A percentile compares a stretch with the other conserved stretches of the same genome.
phyloP scores from a whole-genome alignment of 116 monocot genomes.

The Posidonia oceanica region DNA sequence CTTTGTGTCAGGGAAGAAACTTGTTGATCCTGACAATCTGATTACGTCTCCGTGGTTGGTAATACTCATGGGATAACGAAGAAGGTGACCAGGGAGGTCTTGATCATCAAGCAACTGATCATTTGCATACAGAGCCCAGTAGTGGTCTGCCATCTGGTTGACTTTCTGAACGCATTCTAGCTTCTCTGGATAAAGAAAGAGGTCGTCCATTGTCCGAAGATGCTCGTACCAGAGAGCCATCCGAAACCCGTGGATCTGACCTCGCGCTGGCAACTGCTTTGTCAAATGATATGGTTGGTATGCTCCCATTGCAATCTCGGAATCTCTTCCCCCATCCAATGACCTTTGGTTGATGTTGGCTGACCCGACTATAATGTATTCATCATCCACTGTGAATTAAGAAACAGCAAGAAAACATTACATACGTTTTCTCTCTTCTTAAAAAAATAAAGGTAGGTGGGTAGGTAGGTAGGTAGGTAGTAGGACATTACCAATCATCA shows the following conservation, averaged over 20 bases:
- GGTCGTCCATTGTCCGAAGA: constrained; percentile 20
- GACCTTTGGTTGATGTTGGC: too few species aligned
- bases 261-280: constrained; percentile 9
- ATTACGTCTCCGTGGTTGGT: neutral
- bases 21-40: neutral
- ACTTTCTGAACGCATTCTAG: constrained; percentile 21
- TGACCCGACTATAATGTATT: constrained; percentile 45
- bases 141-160: constrained; percentile 24
- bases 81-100: constrained; percentile 12
- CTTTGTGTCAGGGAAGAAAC: constrained; percentile 45
- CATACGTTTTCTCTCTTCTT: neutral
- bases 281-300: constrained; percentile 47
- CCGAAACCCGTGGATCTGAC: constrained; percentile 54
- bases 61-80: constrained; percentile 6
- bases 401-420: neutral
- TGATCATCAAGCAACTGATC: neutral
- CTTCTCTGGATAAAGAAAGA: constrained; percentile 28
- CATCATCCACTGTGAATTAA: constrained; percentile 42
- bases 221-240: constrained; percentile 59
- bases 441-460: too few species aligned
- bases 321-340: constrained; percentile 57
- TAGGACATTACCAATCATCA: constrained; percentile 81
- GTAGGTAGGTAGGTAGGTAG: too few species aligned
- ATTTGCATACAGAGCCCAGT: constrained; percentile 24
- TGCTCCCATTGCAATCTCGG: constrained; percentile 69